Evolutionary conservation across 805 yeast genomes (phyloP).

Genomic region (Isabelozyma heimii): DNA sequence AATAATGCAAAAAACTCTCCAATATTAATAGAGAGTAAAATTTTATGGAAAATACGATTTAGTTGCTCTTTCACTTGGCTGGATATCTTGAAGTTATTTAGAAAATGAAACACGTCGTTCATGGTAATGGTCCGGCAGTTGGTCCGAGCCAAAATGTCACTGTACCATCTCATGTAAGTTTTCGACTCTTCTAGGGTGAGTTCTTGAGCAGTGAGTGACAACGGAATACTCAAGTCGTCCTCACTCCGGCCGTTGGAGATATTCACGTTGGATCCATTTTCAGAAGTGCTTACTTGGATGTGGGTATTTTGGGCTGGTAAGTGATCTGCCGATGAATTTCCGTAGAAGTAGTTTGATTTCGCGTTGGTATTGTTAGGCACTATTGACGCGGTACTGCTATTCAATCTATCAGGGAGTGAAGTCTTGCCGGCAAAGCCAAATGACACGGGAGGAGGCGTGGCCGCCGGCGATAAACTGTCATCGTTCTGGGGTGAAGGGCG

Average conservation of each 20-base stretch:
- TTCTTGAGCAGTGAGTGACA: conserved; percentile 64
- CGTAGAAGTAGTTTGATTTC: conserved; percentile 1
- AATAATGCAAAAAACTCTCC: conserved; percentile 90
- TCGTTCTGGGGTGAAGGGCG: conserved; percentile 1
- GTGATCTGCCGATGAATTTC: conserved; percentile 5
- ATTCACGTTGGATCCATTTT: background rate
- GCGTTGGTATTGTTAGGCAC: background rate
- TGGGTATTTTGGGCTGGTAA: background rate
- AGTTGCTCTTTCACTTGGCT: conserved; percentile 50
- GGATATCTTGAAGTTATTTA: conserved; percentile 71
- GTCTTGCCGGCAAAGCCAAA: conserved; percentile 29
- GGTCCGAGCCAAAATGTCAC: conserved; percentile 73
- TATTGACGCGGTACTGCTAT: background rate
- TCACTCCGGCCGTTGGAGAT: conserved; percentile 3
- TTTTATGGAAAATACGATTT: conserved; percentile 47
- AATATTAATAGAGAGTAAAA: conserved; percentile 62
- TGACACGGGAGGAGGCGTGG: conserved; percentile 53
- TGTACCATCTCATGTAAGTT: conserved; percentile 92
- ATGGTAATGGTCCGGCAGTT: conserved; percentile 64
- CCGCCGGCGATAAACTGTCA: conserved; percentile 1
- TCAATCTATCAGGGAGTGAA: background rate
- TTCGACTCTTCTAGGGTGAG: conserved; percentile 74
- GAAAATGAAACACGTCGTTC: conserved; percentile 74
- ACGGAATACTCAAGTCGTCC: conserved; percentile 49
- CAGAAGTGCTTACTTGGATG: background rate